A percentile compares a stretch with the other conserved stretches of the same genome.
These are phyloP conservation scores for Tephrocybe sp. DNA, from an alignment of 768 basidiomycete genomes.

Conservation along the genomic window DNA sequence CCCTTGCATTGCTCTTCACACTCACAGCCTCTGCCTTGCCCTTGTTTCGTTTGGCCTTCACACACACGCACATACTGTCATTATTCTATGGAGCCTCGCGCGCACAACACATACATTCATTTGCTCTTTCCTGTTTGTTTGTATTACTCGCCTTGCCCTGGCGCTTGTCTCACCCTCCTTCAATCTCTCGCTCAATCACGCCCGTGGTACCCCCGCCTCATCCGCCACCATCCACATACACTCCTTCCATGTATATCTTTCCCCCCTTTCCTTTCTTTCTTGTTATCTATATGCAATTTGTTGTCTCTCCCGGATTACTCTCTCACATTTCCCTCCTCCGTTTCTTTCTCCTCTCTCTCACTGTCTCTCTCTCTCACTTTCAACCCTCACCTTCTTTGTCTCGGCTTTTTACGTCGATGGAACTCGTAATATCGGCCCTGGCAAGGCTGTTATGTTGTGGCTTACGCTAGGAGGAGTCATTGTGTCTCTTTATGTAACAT, in stretches of 20 bases:
- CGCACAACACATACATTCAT: conserved; percentile 2
- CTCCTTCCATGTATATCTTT: conserved; percentile 15
- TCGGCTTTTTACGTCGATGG: neutral
- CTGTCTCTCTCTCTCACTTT: conserved; percentile 24
- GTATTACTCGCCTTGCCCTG: conserved; percentile 3
- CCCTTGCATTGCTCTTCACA: conserved; percentile 5
- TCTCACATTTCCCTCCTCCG: conserved; percentile 14
- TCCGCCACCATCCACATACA: conserved; percentile 9
- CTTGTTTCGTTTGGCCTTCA: neutral
- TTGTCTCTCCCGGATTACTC: conserved; percentile 20
- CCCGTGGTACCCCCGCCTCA: neutral
- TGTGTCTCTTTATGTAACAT: conserved; percentile 36
- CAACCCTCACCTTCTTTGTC: conserved; percentile 20
- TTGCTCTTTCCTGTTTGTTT: neutral
- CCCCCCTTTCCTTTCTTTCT: conserved; percentile 12
- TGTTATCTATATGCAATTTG: conserved; percentile 33
- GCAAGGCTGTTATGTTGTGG: conserved; percentile 29
- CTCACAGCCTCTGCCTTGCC: neutral
- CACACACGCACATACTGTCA: conserved; percentile 11
- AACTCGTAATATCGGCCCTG: conserved; percentile 24
- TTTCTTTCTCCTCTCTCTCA: conserved; percentile 15
- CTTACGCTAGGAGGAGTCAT: conserved; percentile 31
- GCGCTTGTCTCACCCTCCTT: conserved; percentile 12
- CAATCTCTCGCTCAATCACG: neutral
- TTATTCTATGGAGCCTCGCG: conserved; percentile 5